A percentile compares a stretch with the other conserved stretches of the same genome.
Evolutionary conservation across 768 basidiomycete species (phyloP).

Genomic region (Suillus alpinus): DNA sequence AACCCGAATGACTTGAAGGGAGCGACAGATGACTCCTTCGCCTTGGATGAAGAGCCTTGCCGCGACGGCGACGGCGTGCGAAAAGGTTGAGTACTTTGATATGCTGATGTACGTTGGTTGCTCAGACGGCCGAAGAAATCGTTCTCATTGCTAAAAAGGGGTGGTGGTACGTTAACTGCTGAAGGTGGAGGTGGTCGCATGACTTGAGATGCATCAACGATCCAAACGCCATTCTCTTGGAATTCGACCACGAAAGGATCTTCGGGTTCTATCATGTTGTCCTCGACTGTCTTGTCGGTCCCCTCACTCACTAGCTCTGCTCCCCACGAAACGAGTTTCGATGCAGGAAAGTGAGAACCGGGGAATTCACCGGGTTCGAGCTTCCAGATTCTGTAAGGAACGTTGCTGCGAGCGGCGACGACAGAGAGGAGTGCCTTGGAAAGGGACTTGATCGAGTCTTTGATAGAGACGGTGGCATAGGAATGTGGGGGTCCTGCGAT

Average conservation of each 20-base stretch:
- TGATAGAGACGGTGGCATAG: slow-evolving; percentile 47
- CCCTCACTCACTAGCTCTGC: slow-evolving; percentile 42
- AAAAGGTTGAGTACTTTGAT: slow-evolving; percentile 23
- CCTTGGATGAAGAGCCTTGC: slow-evolving; percentile 19
- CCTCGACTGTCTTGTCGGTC: slow-evolving; percentile 52
- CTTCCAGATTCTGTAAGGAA: slow-evolving; percentile 65
- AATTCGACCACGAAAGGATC: slow-evolving; percentile 82
- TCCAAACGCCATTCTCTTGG: slow-evolving; percentile 56
- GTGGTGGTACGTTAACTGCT: slow-evolving; percentile 33
- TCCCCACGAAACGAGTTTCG: slow-evolving; percentile 24
- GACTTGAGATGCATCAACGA: slow-evolving; percentile 37
- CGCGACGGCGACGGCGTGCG: slow-evolving; percentile 20
- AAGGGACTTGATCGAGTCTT: slow-evolving; percentile 46
- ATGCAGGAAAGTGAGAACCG: slow-evolving; percentile 28
- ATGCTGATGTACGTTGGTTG: slow-evolving; percentile 17
- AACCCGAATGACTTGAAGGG: slow-evolving; percentile 34
- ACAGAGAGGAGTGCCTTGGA: slow-evolving; percentile 39
- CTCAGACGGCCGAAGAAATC: slow-evolving; percentile 56
- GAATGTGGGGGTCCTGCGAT: slow-evolving; percentile 29
- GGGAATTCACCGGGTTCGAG: slow-evolving; percentile 37
- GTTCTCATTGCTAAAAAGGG: slow-evolving; percentile 51
- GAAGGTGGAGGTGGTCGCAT: slow-evolving; percentile 6
- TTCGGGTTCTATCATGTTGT: slow-evolving; percentile 53
- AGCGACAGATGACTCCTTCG: slow-evolving; percentile 22
- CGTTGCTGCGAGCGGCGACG: slow-evolving; percentile 30